Evolutionary conservation across 257 asterid species (phyloP), one percentile per base, ranked within the genome.

Genomic region (Nicotiana sylvestris): DNA sequence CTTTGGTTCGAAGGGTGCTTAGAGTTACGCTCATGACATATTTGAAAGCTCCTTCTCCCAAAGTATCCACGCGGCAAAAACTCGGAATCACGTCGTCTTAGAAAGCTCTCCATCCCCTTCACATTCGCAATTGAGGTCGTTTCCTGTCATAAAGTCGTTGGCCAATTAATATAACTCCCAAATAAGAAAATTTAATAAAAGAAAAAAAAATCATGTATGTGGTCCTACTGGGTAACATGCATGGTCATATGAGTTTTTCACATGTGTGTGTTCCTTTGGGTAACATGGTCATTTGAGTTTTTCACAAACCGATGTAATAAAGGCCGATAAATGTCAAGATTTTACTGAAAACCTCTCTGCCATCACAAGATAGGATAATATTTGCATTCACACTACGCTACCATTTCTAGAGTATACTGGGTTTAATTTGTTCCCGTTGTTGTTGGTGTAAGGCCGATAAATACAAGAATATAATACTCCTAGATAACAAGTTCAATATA

Each of bases 31-130:
- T 84, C 9, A 84, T 83, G 27, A 89, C 18, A 6, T 65, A 60
- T 53, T 85, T 82, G 29, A 91, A 81, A 4, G 69, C 6, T 1
- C 18, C 81, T 61, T 87, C 84, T 7, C 84, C 83, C 17, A 87
- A 18, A 85, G 83, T 84, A 2, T 39, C 49, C 51, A 81, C 16
- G 2, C 97, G 93, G 78, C 84, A 91, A 64, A 93, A 90, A 88
- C 88, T 82, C 0, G 98, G 97, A 90, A 85, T 93, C 98, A 0
- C 97, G 95, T 0, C 95, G 94, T 69, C 97, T 66, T 4, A 93
- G 76, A 11, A 88, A 72, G 83, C 91, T 91, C 85, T 90, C 97
- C 92, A 90, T 87, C 16, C 92, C 97, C 1, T 89, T 87, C 5
- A 84, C 84, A 77, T 82, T 88, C 2, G 9, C 66, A 21, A 92